Percentiles rank a stretch among this genome's conserved stretches.
Evolutionary conservation across 2,329 filamentous ascomycete species (phyloP).

Genomic region (Alternaria consortialis): DNA sequence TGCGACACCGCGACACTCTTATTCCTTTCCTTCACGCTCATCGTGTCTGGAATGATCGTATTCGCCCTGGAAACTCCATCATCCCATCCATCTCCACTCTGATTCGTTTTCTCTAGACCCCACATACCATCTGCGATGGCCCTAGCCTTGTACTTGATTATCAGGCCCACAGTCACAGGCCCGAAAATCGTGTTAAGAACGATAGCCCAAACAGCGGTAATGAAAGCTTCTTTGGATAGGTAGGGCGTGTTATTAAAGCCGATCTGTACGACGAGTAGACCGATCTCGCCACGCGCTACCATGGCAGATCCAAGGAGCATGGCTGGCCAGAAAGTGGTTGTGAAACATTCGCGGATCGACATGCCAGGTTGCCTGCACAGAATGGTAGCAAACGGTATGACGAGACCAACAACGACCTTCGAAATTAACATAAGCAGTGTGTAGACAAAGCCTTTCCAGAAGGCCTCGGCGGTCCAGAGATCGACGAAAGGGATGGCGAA

Average conservation of each 20-base stretch:
- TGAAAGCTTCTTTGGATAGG: conserved; percentile 29
- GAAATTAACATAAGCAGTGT: conserved; percentile 36
- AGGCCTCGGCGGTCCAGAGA: conserved; percentile 35
- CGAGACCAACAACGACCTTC: background rate
- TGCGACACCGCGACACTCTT: no score
- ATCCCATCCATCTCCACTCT: background rate
- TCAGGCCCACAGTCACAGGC: conserved; percentile 27
- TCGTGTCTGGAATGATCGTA: background rate
- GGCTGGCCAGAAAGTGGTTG: background rate
- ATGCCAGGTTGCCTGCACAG: background rate
- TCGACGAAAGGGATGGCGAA: conserved; percentile 41
- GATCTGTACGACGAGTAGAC: no score
- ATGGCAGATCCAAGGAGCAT: no score
- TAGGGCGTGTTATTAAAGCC: background rate
- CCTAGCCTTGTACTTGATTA: conserved; percentile 34
- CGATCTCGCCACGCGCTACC: no score
- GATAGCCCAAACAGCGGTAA: conserved; percentile 31
- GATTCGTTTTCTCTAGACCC: background rate
- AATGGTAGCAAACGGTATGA: background rate
- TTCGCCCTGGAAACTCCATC: background rate
- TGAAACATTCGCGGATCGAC: background rate
- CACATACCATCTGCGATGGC: background rate
- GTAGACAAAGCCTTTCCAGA: conserved; percentile 39
- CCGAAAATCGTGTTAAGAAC: conserved; percentile 36
- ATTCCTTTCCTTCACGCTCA: background rate